Conservation (phyloP, 306 rosid species). For the Trifolium repens region DNA sequence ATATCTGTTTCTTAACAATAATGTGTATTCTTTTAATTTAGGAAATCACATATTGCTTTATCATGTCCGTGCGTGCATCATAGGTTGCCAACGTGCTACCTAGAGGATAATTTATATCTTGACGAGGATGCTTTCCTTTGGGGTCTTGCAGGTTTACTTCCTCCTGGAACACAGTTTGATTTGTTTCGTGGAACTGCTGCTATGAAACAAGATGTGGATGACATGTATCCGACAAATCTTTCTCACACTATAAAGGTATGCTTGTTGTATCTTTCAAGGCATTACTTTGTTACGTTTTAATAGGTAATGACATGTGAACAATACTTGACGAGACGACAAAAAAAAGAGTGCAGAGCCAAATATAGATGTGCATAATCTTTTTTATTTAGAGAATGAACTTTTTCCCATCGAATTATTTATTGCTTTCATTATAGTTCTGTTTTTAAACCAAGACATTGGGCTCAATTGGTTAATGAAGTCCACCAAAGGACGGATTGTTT, state of each 20-base stretch:
- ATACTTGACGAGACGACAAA: slow-evolving; percentile 18
- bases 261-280: slow-evolving; percentile 30
- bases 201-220: slow-evolving; percentile 99
- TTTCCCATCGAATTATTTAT: background rate
- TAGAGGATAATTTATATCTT: slow-evolving; percentile 34
- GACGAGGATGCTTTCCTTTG: slow-evolving; percentile 38
- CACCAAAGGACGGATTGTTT: too few relatives aligned
- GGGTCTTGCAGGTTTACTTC: slow-evolving; percentile 83
- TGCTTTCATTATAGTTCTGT: slow-evolving; percentile 1
- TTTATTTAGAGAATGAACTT: slow-evolving; percentile 11
- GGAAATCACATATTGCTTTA: background rate
- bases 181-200: slow-evolving; percentile 98
- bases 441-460: background rate
- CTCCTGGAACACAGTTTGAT: slow-evolving; percentile 98
- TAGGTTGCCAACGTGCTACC: slow-evolving; percentile 12
- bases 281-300: slow-evolving; percentile 26
- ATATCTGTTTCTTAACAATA: background rate
- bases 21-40: background rate
- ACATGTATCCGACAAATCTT: slow-evolving; percentile 85
- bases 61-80: background rate
- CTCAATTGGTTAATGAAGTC: too few relatives aligned
- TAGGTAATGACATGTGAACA: slow-evolving; percentile 13
- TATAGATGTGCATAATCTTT: background rate
- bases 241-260: slow-evolving; percentile 93
- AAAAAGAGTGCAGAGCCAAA: background rate